Conservation (phyloP, 2,329 filamentous ascomycete species). For the Dactylellina sp. region DNA sequence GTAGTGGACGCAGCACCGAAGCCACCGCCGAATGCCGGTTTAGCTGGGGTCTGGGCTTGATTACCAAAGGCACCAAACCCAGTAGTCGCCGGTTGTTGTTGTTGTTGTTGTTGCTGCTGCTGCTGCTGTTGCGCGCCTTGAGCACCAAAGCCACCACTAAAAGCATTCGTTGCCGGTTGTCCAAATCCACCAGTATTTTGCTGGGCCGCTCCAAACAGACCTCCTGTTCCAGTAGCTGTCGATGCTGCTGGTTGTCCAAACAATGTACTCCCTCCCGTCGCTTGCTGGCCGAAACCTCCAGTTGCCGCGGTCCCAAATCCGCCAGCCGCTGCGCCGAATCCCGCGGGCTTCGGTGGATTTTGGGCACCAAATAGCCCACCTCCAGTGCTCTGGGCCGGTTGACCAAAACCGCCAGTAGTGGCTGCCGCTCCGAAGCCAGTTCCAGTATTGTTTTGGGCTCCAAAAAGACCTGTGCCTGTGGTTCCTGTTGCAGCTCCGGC, state of each 20-base stretch:
- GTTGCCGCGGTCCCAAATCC: slow-evolving; percentile 55
- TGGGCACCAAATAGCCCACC: slow-evolving; percentile 63
- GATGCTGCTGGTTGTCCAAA: slow-evolving; percentile 63
- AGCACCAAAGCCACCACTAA: slow-evolving; percentile 55
- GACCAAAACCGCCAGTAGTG: slow-evolving; percentile 43
- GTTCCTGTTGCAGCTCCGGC: slow-evolving; percentile 59
- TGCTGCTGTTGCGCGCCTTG: slow-evolving; percentile 57
- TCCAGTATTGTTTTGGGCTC: slow-evolving; percentile 57
- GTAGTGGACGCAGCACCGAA: slow-evolving; percentile 52
- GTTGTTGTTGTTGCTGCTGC: slow-evolving; percentile 53
- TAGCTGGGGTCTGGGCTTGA: slow-evolving; percentile 31
- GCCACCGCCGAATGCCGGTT: slow-evolving; percentile 48
- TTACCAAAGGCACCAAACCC: slow-evolving; percentile 60
- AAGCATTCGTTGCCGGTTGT: slow-evolving; percentile 62
- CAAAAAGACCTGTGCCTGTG: slow-evolving; percentile 60
- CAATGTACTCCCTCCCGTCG: slow-evolving; percentile 62
- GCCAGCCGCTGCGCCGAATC: slow-evolving; percentile 58
- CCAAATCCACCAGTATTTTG: slow-evolving; percentile 62
- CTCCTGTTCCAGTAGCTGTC: slow-evolving; percentile 63
- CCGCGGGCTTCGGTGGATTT: slow-evolving; percentile 63
- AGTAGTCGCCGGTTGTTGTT: slow-evolving; percentile 57
- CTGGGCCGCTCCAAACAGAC: slow-evolving; percentile 64
- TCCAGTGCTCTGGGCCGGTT: slow-evolving; percentile 30
- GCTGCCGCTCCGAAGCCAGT: slow-evolving; percentile 58
- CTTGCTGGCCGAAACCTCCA: slow-evolving; percentile 55